Evolutionary conservation across 2,329 filamentous ascomycete species (phyloP).

Genomic region (Cladophialophora exuberans): DNA sequence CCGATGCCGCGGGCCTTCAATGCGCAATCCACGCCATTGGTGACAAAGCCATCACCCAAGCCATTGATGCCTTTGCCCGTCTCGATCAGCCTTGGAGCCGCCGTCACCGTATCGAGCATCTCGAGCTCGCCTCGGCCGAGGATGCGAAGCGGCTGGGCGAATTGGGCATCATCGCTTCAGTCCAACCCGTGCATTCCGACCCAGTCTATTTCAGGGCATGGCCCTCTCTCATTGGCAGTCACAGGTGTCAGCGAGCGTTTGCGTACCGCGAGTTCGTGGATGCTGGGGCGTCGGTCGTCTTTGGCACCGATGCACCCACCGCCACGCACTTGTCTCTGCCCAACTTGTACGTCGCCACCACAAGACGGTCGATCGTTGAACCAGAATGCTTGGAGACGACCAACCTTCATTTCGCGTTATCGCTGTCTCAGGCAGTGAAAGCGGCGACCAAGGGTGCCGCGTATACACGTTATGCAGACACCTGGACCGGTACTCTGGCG

Average conservation of each 20-base stretch:
- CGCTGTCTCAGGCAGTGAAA: slow-evolving; percentile 46
- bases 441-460: slow-evolving; percentile 51
- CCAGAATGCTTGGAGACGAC: slow-evolving; percentile 43
- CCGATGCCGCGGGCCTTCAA: slow-evolving; percentile 49
- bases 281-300: slow-evolving; percentile 48
- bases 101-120: slow-evolving; percentile 56
- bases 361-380: slow-evolving; percentile 49
- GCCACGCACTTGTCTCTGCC: slow-evolving; percentile 49
- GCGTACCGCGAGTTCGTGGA: slow-evolving; percentile 54
- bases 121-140: slow-evolving; percentile 52
- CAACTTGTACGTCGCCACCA: slow-evolving; percentile 55
- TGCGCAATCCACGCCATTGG: slow-evolving; percentile 57
- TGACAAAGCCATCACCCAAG: slow-evolving; percentile 49
- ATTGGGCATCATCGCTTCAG: slow-evolving; percentile 49
- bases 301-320: slow-evolving; percentile 55
- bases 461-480: slow-evolving; percentile 48
- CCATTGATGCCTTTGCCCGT: slow-evolving; percentile 50
- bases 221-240: slow-evolving; percentile 48
- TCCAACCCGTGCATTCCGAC: slow-evolving; percentile 45
- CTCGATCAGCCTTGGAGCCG: slow-evolving; percentile 42
- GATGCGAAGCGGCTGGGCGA: slow-evolving; percentile 51
- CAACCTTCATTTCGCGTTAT: slow-evolving; percentile 49
- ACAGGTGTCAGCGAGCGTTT: slow-evolving; percentile 53
- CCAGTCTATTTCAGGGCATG: slow-evolving; percentile 53
- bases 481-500: slow-evolving; percentile 43